Percentiles rank a stretch among this genome's conserved stretches.
Evolutionary conservation across 2,329 filamentous ascomycete species (phyloP).

Genomic region (Raffaelea deltoideospora): DNA sequence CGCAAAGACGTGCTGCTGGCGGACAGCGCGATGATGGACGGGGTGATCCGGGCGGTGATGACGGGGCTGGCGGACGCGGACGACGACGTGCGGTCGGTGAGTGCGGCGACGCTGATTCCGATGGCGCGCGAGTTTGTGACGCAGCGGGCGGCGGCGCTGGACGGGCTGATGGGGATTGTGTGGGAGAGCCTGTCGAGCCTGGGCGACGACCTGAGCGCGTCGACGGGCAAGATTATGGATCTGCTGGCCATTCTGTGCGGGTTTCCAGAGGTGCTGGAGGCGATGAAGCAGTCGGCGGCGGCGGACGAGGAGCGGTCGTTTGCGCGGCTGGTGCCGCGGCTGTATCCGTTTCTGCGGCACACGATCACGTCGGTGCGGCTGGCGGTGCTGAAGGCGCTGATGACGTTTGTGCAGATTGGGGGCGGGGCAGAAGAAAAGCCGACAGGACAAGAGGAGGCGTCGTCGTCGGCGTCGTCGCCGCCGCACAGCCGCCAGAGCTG

Average conservation of each 20-base stretch:
- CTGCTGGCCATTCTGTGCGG: constrained; percentile 88
- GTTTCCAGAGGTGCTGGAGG: constrained; percentile 79
- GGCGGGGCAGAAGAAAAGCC: no score
- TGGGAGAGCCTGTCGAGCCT: constrained; percentile 95
- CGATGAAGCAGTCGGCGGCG: constrained; percentile 82
- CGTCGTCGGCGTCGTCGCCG: no score
- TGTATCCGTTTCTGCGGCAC: constrained; percentile 92
- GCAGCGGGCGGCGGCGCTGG: constrained; percentile 62
- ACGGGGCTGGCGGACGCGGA: constrained; percentile 82
- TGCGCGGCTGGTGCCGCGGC: constrained; percentile 74
- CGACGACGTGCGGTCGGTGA: constrained; percentile 92
- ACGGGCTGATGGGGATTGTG: constrained; percentile 79
- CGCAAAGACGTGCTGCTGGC: constrained; percentile 81
- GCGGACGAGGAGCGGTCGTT: constrained; percentile 80
- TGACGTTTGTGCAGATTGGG: constrained; percentile 83
- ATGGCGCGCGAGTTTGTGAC: constrained; percentile 91
- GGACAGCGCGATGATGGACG: constrained; percentile 77
- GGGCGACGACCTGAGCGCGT: constrained; percentile 93
- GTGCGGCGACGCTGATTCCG: constrained; percentile 90
- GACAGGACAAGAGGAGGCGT: no score
- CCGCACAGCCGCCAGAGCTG: no score
- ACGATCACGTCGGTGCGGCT: constrained; percentile 93
- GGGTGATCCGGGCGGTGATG: constrained; percentile 84
- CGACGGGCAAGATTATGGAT: constrained; percentile 97
- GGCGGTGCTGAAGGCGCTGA: constrained; percentile 79